Base-by-base conservation (phyloP, 192 early-diverging fungal species). In the Coemansia asiatica region DNA sequence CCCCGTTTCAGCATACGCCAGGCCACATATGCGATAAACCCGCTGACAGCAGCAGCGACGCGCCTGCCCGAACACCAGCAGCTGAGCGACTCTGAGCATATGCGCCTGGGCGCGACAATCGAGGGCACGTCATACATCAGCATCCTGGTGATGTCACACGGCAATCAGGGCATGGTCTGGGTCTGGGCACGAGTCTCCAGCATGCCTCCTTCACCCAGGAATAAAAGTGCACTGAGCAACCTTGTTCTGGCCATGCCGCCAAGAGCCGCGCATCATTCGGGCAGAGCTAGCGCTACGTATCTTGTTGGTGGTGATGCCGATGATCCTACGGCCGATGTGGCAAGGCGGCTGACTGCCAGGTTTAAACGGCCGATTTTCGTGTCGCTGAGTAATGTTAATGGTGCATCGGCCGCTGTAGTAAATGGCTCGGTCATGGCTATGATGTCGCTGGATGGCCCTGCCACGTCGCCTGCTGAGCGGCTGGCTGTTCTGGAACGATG, bases 181-280 rank as follows among this genome's bases (percentile, higher is more conserved):
- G 67, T 68, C 60, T 81, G 78, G 78, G 78, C 72, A 29, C 77
- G 74, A 55, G 25, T 71, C 47, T 56, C 78, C 50, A 65, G 31
- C 29, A 31, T 16, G 1, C 61, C 54, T 56, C 60, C 50, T 27
- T 46, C 63, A n/a, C n/a, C n/a, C n/a, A 25, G 28, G 40, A 31
- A 26, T 33, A 19, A 9, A 29, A 0, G 46, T 51, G 29, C 62
- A 18, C 68, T 81, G 69, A 28, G 60, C 56, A 75, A 68, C 60
- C 72, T 81, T 6, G 66, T 59, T 63, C 67, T 81, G 29, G 62
- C 72, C 4, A 69, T 81, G 78, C 76, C 76, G 23, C 67, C 78
- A 6, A 50, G 48, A n/a, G n/a, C 9, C 9, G 9, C 67, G 38
- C 31, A 33, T 8, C 31, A 8, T 33, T 31, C 64, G 15, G 60